Evolutionary conservation across 306 rosid genomes (phyloP).

Genomic region (Rosa rugosa): DNA sequence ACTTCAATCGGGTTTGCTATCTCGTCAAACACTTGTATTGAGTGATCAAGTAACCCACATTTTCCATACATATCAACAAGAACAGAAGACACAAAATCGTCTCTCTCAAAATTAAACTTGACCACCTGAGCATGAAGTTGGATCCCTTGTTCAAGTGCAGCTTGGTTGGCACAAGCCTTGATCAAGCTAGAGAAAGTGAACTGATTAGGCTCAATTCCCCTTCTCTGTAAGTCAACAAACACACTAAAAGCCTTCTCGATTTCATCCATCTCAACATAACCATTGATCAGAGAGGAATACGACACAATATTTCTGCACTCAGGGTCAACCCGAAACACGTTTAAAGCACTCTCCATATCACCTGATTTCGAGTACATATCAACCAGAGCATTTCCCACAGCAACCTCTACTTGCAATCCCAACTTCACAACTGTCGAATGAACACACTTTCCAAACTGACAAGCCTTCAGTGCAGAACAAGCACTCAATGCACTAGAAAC

Average conservation of each 20-base stretch:
- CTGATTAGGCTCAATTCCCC: conserved; percentile 52
- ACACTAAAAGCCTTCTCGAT: conserved; percentile 37
- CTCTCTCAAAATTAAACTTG: conserved; percentile 42
- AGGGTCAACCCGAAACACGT: conserved; percentile 32
- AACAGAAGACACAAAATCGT: conserved; percentile 46
- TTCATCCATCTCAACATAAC: conserved; percentile 46
- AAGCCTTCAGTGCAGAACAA: conserved; percentile 39
- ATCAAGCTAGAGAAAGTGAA: conserved; percentile 63
- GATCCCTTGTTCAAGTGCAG: conserved; percentile 51
- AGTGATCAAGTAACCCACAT: conserved; percentile 48
- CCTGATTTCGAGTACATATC: conserved; percentile 51
- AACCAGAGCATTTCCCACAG: conserved; percentile 44
- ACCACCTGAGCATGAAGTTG: conserved; percentile 60
- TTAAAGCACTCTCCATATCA: conserved; percentile 50
- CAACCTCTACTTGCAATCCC: conserved; percentile 41
- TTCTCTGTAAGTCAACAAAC: conserved; percentile 41
- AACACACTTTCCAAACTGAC: conserved; percentile 42
- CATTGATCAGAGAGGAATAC: conserved; percentile 47
- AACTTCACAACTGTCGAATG: conserved; percentile 48
- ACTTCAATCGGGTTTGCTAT: conserved; percentile 34
- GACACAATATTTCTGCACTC: conserved; percentile 46
- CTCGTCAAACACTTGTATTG: conserved; percentile 42
- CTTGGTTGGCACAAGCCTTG: conserved; percentile 55
- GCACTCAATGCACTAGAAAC: conserved; percentile 46
- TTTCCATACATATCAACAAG: conserved; percentile 66